A percentile compares a stretch with the other conserved stretches of the same genome.
phyloP scores from a whole-genome alignment of 2,329 filamentous ascomycete genomes.

The Colletotrichum liriopes region DNA sequence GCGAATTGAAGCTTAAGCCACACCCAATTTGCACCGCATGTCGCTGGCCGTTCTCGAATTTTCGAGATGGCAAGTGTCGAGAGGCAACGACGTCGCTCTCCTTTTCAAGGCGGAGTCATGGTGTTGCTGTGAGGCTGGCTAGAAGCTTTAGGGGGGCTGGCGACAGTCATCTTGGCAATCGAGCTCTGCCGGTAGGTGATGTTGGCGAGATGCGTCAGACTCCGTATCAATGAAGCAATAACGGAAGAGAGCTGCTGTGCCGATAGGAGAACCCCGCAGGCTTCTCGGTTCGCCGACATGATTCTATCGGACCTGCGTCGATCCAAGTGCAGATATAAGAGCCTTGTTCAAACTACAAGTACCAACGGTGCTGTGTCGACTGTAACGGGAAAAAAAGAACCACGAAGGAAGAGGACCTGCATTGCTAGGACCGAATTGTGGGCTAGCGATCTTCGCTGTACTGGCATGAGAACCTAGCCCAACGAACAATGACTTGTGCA shows the following conservation, averaged over 20 bases:
- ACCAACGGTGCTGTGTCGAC: background rate
- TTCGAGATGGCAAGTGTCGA: constrained; percentile 7
- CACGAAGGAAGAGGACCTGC: background rate
- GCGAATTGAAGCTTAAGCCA: constrained; percentile 34
- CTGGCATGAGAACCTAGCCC: constrained; percentile 19
- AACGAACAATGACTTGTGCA: background rate
- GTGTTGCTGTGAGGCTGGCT: background rate
- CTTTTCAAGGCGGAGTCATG: background rate
- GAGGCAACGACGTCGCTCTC: background rate
- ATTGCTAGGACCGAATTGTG: constrained; percentile 16
- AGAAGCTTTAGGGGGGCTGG: background rate
- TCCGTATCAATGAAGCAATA: background rate
- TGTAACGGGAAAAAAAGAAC: background rate
- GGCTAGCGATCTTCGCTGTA: constrained; percentile 9
- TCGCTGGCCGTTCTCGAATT: background rate
- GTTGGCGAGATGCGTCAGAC: background rate
- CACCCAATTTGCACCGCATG: constrained; percentile 38
- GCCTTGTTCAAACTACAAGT: background rate
- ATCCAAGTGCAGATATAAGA: background rate
- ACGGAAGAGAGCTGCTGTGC: no score
- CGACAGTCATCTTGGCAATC: background rate
- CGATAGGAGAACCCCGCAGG: background rate
- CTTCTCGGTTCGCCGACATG: background rate
- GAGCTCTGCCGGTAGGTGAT: background rate
- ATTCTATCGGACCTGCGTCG: no score